phyloP scores from a whole-genome alignment of 2,329 filamentous ascomycete species.

The Phyllosticta capitalensis region DNA sequence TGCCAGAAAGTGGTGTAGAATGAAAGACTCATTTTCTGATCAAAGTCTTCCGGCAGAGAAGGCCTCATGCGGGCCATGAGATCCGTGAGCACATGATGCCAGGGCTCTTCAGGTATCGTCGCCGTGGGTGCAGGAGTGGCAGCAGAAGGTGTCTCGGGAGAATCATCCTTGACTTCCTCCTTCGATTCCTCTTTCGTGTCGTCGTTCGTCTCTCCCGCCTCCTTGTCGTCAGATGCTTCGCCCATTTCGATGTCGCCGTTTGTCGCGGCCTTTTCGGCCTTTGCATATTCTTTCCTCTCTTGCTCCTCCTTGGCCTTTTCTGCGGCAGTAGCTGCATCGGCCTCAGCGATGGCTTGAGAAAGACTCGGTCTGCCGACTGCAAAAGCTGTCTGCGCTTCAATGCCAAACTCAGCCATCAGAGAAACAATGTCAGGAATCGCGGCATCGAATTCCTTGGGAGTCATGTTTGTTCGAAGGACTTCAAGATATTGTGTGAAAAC shows the following conservation, averaged over 20 bases:
- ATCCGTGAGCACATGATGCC: conserved; percentile 63
- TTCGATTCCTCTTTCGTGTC: conserved; percentile 16
- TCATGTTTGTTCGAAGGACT: conserved; percentile 70
- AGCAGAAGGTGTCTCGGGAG: conserved; percentile 14
- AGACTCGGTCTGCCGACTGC: conserved; percentile 32
- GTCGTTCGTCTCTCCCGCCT: conserved; percentile 16
- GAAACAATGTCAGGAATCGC: conserved; percentile 65
- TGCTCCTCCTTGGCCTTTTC: conserved; percentile 21
- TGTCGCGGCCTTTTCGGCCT: conserved; percentile 13
- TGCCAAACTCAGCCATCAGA: conserved; percentile 67
- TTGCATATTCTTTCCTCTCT: conserved; percentile 8
- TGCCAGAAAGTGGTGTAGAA: conserved; percentile 94
- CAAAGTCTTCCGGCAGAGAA: conserved; percentile 53
- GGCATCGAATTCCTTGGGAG: conserved; percentile 64
- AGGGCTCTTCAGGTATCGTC: conserved; percentile 19
- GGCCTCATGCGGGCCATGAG: conserved; percentile 60
- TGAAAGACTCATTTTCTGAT: conserved; percentile 62
- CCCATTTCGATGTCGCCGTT: conserved; percentile 51
- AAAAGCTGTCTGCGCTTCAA: conserved; percentile 41
- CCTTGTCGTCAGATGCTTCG: conserved; percentile 19
- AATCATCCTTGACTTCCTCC: conserved; percentile 15
- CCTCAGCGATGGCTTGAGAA: conserved; percentile 17
- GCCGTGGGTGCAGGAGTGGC: conserved; percentile 1
- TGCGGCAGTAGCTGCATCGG: conserved; percentile 28
- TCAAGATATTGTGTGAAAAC: conserved; percentile 84